Percentiles rank a stretch among this genome's conserved stretches.
These are phyloP conservation scores for Leishmania mexicana DNA, from an alignment of 208 protist species.

Conservation along the genomic window DNA sequence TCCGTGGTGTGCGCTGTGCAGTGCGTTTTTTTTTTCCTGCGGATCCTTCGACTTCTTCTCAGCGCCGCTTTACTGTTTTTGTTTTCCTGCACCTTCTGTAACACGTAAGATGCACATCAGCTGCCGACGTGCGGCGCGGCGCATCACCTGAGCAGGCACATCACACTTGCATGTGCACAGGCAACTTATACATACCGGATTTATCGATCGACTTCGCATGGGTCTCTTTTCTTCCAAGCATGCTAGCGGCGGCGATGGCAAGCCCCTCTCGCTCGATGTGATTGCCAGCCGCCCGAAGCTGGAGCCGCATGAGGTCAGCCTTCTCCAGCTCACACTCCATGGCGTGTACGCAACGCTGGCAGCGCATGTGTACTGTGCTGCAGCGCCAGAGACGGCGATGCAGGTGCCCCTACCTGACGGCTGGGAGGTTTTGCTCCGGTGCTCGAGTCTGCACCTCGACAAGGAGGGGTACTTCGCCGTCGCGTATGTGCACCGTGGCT, in stretches of 20 bases:
- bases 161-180: neutral
- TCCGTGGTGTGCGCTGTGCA: neutral
- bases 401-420: slow-evolving; percentile 50
- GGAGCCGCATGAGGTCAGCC: slow-evolving; percentile 51
- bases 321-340: slow-evolving; percentile 66
- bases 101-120: neutral
- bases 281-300: slow-evolving; percentile 44
- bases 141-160: neutral
- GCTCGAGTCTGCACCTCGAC: slow-evolving; percentile 68
- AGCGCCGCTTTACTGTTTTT: neutral
- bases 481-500: slow-evolving; percentile 75
- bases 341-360: slow-evolving; percentile 75
- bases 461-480: slow-evolving; percentile 87
- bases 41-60: neutral
- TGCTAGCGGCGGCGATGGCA: neutral
- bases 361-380: slow-evolving; percentile 73
- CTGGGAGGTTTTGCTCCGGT: slow-evolving; percentile 77
- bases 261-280: slow-evolving; percentile 41
- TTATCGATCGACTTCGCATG: slow-evolving; percentile 7
- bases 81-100: neutral
- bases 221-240: slow-evolving; percentile 24
- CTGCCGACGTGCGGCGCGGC: neutral
- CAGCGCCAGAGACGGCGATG: slow-evolving; percentile 24
- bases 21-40: neutral
- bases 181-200: neutral